Evolutionary conservation across 73 alveolate species (phyloP), one percentile per base, ranked within the genome.

Genomic region (Stentor roeselii): DNA sequence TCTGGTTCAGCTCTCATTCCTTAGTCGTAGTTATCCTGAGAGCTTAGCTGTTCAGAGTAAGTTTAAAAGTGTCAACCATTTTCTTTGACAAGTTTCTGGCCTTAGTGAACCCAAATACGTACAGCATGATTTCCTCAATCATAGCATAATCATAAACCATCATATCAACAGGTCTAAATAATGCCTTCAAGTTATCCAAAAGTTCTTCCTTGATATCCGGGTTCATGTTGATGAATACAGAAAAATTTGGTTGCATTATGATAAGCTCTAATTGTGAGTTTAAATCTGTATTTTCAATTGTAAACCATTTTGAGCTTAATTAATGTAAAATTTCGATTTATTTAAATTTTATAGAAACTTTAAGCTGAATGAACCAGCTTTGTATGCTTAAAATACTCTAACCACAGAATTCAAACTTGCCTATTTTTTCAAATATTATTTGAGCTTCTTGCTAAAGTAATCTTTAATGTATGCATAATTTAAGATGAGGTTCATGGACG

Each of bases 191-290:
- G 86, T 97, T 95, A 91, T 96, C 99, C 0, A 99, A 98, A 39
- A 96, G 91, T 88, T 97, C 99, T n/a, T 99, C 92, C 78, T 98
- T 87, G 91, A 95, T 90, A 92, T 99, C 99, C 61, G 99, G 99
- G 88, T 98, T 97, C 99, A 2, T 99, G 98, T 99, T 98, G 77
- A 98, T 98, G 91, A 97, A 90, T 38, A 97, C 98, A 77, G 97
- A 93, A 92, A 98, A 98, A 36, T 99, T 98, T 34, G 99, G 99
- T 77, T 95, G 90, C 92, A 98, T 95, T 83, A 87, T 86, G 6
- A 50, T 50, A 50, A n/a, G n/a, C n/a, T n/a, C n/a, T n/a, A n/a
- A n/a, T n/a, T n/a, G n/a, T n/a, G n/a, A n/a, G n/a, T n/a, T n/a
- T n/a, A n/a, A n/a, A n/a, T n/a, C n/a, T n/a, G n/a, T n/a, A n/a